Evolutionary conservation across 169 alveolate genomes (phyloP), one percentile per base, ranked within the genome.

Genomic region (Cryptosporidium sp.): DNA sequence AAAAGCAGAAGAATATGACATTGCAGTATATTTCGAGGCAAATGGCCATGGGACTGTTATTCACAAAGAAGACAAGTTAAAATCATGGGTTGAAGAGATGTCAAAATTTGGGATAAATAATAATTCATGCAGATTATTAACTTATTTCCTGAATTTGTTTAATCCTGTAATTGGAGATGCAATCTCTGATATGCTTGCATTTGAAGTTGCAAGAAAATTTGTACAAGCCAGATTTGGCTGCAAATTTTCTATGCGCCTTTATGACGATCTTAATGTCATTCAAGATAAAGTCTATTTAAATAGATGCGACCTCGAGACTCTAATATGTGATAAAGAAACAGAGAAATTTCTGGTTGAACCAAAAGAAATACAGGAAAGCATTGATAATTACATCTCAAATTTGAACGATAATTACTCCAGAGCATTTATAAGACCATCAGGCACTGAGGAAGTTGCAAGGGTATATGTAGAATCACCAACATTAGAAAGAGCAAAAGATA

Each of bases 1-100:
- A 62, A 92, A 84, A 72, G 97, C 97, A 12, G 91, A 75, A 61
- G 87, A 95, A 45, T 94, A 71, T 72, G 97, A 95, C 85, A 92
- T 97, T 52, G 97, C 97, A 51, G 91, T 96, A 58, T 96, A 96
- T 87, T 96, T 95, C 72, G 99, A 97, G 91, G 95, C 97, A 33
- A 97, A 97, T 92, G 99, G 99, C 0, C 98, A 95, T 72, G 99
- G 99, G 60, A 94, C 98, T 4, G 93, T 96, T 10, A 91, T 93
- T 75, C 84, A 86, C 69, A 94, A 92, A 73, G 70, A 42, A 33
- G 85, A 69, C 26, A 73, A 42, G 85, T 86, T 92, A 72, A 87
- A 58, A 52, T 70, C 69, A 62, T 94, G 96, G 93, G 80, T 67
- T 84, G 75, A 73, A 86, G 84, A 92, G 86, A 69, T 91, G 69